Conservation (phyloP, 2,329 filamentous ascomycete species). For the Aspergillus calidoustus region DNA sequence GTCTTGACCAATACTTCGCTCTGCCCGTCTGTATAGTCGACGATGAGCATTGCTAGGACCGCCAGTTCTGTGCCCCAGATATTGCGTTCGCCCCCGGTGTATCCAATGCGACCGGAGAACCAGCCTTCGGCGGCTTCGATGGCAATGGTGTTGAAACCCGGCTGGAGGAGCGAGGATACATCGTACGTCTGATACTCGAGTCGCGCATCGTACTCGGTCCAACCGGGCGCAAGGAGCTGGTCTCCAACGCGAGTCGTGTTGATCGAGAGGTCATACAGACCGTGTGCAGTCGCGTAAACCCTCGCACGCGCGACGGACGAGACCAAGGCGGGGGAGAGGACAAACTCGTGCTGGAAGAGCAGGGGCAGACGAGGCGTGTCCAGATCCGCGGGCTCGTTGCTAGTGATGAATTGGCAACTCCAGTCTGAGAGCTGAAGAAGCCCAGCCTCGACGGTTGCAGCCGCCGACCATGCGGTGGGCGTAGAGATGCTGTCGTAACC, state of each 20-base stretch:
- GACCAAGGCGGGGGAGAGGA: not conserved
- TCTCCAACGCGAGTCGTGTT: conserved; percentile 51
- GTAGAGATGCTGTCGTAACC: not conserved
- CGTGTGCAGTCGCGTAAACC: conserved; percentile 54
- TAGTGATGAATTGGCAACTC: not conserved
- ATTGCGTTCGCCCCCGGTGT: too few species aligned
- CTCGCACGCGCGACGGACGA: conserved; percentile 34
- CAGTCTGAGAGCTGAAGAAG: not conserved
- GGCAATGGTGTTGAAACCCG: too few species aligned
- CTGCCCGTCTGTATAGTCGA: too few species aligned
- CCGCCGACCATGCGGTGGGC: conserved; percentile 1
- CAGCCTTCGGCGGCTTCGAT: too few species aligned
- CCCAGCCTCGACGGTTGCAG: not conserved
- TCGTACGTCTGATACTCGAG: too few species aligned
- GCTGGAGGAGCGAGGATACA: too few species aligned
- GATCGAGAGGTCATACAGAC: conserved; percentile 54
- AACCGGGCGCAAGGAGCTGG: conserved; percentile 34
- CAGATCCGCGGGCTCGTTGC: conserved; percentile 2
- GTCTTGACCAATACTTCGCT: too few species aligned
- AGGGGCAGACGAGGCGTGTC: too few species aligned
- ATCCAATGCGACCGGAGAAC: too few species aligned
- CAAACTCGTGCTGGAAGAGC: not conserved
- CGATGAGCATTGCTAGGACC: too few species aligned
- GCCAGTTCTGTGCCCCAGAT: too few species aligned
- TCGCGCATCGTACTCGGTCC: too few species aligned